Percentiles rank a stretch among this genome's conserved stretches.
Evolutionary conservation across 352 stramenopile species (phyloP).

Genomic region (Pythium angustatum): DNA sequence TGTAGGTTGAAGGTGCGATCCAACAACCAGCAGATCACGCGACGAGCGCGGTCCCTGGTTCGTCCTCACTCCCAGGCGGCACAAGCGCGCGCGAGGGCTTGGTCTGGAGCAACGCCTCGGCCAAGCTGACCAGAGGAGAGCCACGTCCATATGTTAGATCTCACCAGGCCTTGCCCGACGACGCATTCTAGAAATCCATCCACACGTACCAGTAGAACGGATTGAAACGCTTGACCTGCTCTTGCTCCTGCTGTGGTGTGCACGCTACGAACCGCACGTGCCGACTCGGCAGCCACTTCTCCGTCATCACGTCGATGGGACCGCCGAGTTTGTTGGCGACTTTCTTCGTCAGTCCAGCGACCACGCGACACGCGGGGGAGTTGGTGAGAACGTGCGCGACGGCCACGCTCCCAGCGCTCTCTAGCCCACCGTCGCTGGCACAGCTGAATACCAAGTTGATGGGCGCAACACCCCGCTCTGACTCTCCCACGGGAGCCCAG

Average conservation of each 20-base stretch:
- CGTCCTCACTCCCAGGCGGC: background rate
- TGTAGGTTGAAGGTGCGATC: slow-evolving; percentile 29
- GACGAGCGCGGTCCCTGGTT: background rate
- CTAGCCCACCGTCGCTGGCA: slow-evolving; percentile 34
- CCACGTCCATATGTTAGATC: background rate
- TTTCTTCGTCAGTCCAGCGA: slow-evolving; percentile 83
- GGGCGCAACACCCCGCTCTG: slow-evolving; percentile 62
- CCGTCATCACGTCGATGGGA: slow-evolving; percentile 82
- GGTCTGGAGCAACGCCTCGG: slow-evolving; percentile 14
- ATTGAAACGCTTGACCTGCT: slow-evolving; percentile 58
- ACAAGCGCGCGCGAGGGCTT: background rate
- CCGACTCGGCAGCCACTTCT: slow-evolving; percentile 66
- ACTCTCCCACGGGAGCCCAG: slow-evolving; percentile 65
- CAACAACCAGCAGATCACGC: too few species aligned
- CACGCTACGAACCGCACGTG: slow-evolving; percentile 19
- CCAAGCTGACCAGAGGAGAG: too few species aligned
- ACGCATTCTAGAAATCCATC: too few species aligned
- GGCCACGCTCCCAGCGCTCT: slow-evolving; percentile 51
- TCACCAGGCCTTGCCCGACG: background rate
- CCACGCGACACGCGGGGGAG: slow-evolving; percentile 68
- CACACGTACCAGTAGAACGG: slow-evolving; percentile 67
- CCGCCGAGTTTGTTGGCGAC: slow-evolving; percentile 79
- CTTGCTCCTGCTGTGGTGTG: slow-evolving; percentile 1
- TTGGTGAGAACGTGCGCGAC: slow-evolving; percentile 61
- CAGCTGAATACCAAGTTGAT: slow-evolving; percentile 69